Evolutionary conservation across 225 moss, liverwort and hornwort species (phyloP).

Genomic region (Pleurozium schreberi): DNA sequence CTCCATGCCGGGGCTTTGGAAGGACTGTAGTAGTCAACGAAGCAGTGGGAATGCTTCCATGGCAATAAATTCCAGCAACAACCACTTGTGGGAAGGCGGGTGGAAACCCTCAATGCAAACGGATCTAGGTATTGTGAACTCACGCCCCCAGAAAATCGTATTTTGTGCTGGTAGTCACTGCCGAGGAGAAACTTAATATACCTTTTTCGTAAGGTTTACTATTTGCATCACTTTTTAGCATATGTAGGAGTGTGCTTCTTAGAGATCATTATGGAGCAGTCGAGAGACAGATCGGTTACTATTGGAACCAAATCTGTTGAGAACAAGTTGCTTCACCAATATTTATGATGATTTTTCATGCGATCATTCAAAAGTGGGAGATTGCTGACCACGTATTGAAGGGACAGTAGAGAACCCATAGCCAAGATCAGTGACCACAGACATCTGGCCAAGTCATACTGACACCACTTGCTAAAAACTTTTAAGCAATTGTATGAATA

Average conservation of each 20-base stretch:
- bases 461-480: background rate
- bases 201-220: background rate
- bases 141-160: background rate
- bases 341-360: background rate
- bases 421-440: background rate
- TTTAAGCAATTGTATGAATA: background rate
- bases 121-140: slow-evolving; percentile 28
- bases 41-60: slow-evolving; percentile 39
- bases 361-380: background rate
- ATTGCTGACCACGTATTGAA: background rate
- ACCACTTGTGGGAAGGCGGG: slow-evolving; percentile 72
- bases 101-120: slow-evolving; percentile 68
- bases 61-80: slow-evolving; percentile 48
- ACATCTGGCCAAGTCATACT: background rate
- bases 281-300: background rate
- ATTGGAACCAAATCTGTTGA: background rate
- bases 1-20: slow-evolving; percentile 85
- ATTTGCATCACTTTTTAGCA: background rate
- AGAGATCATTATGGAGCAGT: background rate
- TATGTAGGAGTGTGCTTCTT: background rate
- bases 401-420: background rate
- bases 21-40: slow-evolving; percentile 69
- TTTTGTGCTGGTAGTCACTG: background rate
- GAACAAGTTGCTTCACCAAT: background rate
- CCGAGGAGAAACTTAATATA: background rate